Percentiles rank a stretch among this genome's conserved stretches.
Evolutionary conservation across 176 grass and related monocot species (phyloP).

Genomic region (Themeda triandra): DNA sequence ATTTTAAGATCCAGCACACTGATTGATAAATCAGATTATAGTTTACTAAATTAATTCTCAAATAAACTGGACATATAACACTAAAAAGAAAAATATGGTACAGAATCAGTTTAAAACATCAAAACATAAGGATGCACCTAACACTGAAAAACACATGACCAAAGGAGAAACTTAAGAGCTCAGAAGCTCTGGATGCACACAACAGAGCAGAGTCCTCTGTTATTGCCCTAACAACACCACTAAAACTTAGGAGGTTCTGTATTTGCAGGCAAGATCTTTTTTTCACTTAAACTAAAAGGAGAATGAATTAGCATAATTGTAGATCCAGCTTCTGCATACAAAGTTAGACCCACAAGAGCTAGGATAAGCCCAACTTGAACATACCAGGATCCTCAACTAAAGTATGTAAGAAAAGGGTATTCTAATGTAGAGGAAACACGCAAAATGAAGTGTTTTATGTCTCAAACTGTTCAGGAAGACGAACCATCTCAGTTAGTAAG

Average conservation of each 20-base stretch:
- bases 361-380: neutral
- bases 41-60: neutral
- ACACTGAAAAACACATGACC: neutral
- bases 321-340: neutral
- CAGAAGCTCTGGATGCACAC: neutral
- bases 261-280: neutral
- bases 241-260: neutral
- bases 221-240: neutral
- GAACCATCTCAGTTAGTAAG: too few relatives aligned
- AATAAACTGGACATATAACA: neutral
- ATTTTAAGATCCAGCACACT: neutral
- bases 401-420: neutral
- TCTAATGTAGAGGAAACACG: neutral
- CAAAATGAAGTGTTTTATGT: neutral
- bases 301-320: neutral
- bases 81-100: neutral
- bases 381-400: neutral
- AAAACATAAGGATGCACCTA: neutral
- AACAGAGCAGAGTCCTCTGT: neutral
- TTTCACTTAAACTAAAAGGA: neutral
- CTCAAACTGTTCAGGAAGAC: neutral
- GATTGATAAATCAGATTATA: neutral
- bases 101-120: neutral
- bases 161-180: neutral
- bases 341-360: slow-evolving; percentile 1